A percentile compares a stretch with the other conserved stretches of the same genome.
These are phyloP conservation scores for Zymoseptoria ardabiliae DNA, from an alignment of 2,329 filamentous ascomycete species.

Conservation along the genomic window DNA sequence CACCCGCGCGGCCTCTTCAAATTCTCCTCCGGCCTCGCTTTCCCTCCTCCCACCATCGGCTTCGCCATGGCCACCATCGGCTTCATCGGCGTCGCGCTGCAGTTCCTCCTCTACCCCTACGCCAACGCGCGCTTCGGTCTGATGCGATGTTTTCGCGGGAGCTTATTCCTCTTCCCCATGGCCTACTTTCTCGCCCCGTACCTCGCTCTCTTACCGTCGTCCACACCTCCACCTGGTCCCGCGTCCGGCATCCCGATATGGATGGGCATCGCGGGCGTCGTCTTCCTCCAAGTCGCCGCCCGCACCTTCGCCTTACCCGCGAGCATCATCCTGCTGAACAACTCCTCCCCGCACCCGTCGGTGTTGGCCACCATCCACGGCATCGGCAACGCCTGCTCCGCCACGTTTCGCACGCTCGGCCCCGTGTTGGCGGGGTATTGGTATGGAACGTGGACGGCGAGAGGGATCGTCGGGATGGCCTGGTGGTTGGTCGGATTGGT, in stretches of 20 bases:
- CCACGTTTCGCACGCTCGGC: conserved; percentile 48
- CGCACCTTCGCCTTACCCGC: conserved; percentile 60
- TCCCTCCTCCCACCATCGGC: conserved; percentile 64
- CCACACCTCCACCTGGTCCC: conserved; percentile 41
- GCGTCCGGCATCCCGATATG: conserved; percentile 53
- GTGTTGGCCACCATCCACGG: conserved; percentile 54
- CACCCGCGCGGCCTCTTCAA: conserved; percentile 40
- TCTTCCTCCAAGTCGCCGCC: conserved; percentile 63
- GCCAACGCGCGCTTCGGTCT: conserved; percentile 62
- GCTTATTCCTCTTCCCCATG: conserved; percentile 62
- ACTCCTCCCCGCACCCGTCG: conserved; percentile 48
- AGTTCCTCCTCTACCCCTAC: conserved; percentile 63
- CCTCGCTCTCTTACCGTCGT: conserved; percentile 58
- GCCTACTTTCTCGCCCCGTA: conserved; percentile 65
- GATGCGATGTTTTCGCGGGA: conserved; percentile 59
- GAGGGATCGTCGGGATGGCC: conserved; percentile 48
- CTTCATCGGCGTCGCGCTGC: conserved; percentile 64
- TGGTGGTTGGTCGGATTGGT: conserved; percentile 53
- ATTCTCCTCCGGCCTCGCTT: conserved; percentile 67
- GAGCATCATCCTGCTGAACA: conserved; percentile 51
- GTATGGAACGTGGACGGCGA: conserved; percentile 46
- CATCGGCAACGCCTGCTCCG: conserved; percentile 49
- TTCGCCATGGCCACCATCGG: conserved; percentile 71
- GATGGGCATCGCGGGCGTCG: conserved; percentile 56
- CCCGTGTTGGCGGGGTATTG: conserved; percentile 49